A percentile compares a stretch with the other conserved stretches of the same genome.
Evolutionary conservation across 2,329 filamentous ascomycete genomes (phyloP).

Genomic region (Colletotrichum liriopes): DNA sequence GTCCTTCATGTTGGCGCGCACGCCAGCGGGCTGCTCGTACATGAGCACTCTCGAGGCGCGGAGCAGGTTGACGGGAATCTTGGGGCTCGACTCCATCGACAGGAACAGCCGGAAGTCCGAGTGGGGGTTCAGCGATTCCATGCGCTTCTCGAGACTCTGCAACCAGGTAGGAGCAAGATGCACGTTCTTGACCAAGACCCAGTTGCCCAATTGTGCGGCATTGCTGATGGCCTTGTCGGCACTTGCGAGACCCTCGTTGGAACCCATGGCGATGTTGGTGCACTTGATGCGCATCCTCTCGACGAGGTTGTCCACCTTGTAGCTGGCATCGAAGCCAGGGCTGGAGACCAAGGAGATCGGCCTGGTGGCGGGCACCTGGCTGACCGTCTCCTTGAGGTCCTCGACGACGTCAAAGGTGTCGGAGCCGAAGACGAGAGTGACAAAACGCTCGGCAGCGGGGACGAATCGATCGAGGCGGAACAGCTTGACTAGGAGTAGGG

Average conservation of each 20-base stretch:
- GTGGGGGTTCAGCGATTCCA: constrained; percentile 95
- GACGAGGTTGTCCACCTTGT: constrained; percentile 97
- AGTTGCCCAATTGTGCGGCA: constrained; percentile 91
- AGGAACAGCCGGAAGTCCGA: constrained; percentile 94
- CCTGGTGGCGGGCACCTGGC: constrained; percentile 85
- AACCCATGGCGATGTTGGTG: constrained; percentile 99
- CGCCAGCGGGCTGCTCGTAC: constrained; percentile 98
- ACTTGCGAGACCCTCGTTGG: constrained; percentile 91
- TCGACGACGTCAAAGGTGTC: constrained; percentile 87
- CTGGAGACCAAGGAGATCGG: constrained; percentile 95
- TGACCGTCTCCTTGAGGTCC: constrained; percentile 88
- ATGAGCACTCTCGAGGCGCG: constrained; percentile 94
- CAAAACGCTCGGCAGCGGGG: constrained; percentile 92
- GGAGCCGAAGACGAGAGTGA: constrained; percentile 86
- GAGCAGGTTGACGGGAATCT: constrained; percentile 96
- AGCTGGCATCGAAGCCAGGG: constrained; percentile 97
- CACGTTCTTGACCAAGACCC: constrained; percentile 99
- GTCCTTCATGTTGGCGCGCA: constrained; percentile 98
- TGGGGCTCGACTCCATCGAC: constrained; percentile 97
- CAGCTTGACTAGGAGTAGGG: constrained; percentile 92
- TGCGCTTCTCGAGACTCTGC: constrained; percentile 95
- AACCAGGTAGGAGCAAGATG: constrained; percentile 97
- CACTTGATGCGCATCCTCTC: constrained; percentile 86
- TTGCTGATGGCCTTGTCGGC: constrained; percentile 97
- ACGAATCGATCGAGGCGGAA: constrained; percentile 97